Conservation (phyloP, 371 early-diverging fungal genomes). For the Conidiobolus coronatus region DNA sequence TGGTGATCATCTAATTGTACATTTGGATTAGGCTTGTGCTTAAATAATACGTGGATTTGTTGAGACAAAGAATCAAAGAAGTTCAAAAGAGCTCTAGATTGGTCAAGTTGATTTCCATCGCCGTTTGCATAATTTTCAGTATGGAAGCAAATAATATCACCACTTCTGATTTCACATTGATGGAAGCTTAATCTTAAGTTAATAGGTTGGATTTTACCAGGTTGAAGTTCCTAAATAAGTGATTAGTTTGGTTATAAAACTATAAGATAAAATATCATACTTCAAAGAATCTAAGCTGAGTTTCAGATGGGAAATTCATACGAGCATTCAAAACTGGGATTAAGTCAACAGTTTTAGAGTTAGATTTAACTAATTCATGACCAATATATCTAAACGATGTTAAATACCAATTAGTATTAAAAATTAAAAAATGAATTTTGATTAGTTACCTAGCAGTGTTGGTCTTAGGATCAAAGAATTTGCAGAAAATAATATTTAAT, state of each 20-base stretch:
- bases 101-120: too few relatives aligned
- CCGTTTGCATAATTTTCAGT: conserved; percentile 6
- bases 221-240: conserved; percentile 55
- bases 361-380: conserved; percentile 26
- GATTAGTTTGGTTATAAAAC: not conserved
- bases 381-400: conserved; percentile 25
- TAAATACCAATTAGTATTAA: not conserved
- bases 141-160: conserved; percentile 81
- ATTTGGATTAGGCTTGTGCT: conserved; percentile 27
- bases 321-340: conserved; percentile 24
- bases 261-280: conserved; percentile 11
- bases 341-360: conserved; percentile 36
- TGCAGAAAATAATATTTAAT: conserved; percentile 35
- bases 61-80: conserved; percentile 52
- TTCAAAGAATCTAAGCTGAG: conserved; percentile 42
- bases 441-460: conserved; percentile 25
- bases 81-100: conserved; percentile 17
- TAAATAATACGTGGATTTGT: conserved; percentile 40
- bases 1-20: not conserved
- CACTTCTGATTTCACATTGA: conserved; percentile 61
- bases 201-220: conserved; percentile 60
- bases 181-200: conserved; percentile 32
- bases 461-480: conserved; percentile 54
- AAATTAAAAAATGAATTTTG: not conserved
- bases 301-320: conserved; percentile 25